Conservation (phyloP, 805 yeast genomes). For the Saccharomyces cerevisiae region DNA sequence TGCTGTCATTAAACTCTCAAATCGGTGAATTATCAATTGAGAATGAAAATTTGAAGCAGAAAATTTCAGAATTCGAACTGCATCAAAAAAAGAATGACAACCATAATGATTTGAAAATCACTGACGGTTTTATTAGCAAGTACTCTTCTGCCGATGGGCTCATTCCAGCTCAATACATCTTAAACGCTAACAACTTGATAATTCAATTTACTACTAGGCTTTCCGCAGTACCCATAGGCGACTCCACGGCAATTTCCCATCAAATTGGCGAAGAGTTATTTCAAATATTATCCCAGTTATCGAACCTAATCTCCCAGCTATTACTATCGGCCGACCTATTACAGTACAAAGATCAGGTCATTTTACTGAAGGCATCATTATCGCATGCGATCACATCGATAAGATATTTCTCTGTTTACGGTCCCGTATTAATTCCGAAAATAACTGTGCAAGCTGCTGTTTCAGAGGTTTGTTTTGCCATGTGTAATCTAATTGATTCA, state of each 20-base stretch:
- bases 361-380: slow-evolving; percentile 50
- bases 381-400: slow-evolving; percentile 71
- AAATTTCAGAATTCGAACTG: slow-evolving; percentile 39
- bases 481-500: slow-evolving; percentile 46
- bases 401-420: slow-evolving; percentile 60
- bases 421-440: slow-evolving; percentile 52
- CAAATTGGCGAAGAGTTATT: slow-evolving; percentile 16
- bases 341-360: slow-evolving; percentile 35
- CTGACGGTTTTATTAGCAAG: background rate
- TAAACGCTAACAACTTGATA: background rate
- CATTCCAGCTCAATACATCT: background rate
- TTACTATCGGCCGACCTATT: slow-evolving; percentile 16
- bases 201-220: background rate
- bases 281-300: slow-evolving; percentile 19
- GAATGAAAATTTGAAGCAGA: slow-evolving; percentile 31
- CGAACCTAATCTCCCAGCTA: slow-evolving; percentile 16
- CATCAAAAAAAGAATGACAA: background rate
- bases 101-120: background rate
- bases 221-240: background rate
- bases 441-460: slow-evolving; percentile 67
- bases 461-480: slow-evolving; percentile 59
- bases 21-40: slow-evolving; percentile 24
- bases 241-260: background rate
- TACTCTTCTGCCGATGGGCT: background rate
- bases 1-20: slow-evolving; percentile 19